These are phyloP conservation scores for Cladophialophora exuberans DNA, from an alignment of 2,329 filamentous ascomycete species.

Conservation along the genomic window DNA sequence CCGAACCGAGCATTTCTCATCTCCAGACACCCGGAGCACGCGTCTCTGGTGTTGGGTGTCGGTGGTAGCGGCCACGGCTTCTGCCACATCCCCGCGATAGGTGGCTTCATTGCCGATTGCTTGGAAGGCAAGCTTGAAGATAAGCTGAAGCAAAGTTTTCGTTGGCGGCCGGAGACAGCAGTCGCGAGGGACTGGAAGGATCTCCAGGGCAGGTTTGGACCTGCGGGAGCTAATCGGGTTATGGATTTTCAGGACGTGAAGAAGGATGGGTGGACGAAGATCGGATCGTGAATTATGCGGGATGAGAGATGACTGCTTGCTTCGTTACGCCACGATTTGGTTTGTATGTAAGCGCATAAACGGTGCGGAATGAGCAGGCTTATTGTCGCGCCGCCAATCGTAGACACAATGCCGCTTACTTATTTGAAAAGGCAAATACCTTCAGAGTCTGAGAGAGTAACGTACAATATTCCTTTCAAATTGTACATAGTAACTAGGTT, in stretches of 20 bases:
- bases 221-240: constrained; percentile 46
- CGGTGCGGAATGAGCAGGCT: too few relatives aligned
- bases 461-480: too few relatives aligned
- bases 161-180: constrained; percentile 58
- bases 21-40: constrained; percentile 50
- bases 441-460: too few relatives aligned
- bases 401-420: too few relatives aligned
- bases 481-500: too few relatives aligned
- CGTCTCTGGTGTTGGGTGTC: constrained; percentile 51
- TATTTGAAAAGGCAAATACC: too few relatives aligned
- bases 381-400: too few relatives aligned
- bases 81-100: constrained; percentile 57
- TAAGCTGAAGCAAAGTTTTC: constrained; percentile 47
- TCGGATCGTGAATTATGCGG: too few relatives aligned
- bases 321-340: too few relatives aligned
- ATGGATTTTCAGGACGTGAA: constrained; percentile 53
- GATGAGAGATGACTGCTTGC: too few relatives aligned
- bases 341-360: too few relatives aligned
- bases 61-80: constrained; percentile 59
- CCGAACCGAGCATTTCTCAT: constrained; percentile 59
- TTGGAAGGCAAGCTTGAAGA: constrained; percentile 50
- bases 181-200: constrained; percentile 51
- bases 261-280: constrained; percentile 43
- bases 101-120: constrained; percentile 53
- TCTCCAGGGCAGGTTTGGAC: constrained; percentile 53